phyloP scores from a whole-genome alignment of 805 yeast genomes.

The Candida sanyiensis region DNA sequence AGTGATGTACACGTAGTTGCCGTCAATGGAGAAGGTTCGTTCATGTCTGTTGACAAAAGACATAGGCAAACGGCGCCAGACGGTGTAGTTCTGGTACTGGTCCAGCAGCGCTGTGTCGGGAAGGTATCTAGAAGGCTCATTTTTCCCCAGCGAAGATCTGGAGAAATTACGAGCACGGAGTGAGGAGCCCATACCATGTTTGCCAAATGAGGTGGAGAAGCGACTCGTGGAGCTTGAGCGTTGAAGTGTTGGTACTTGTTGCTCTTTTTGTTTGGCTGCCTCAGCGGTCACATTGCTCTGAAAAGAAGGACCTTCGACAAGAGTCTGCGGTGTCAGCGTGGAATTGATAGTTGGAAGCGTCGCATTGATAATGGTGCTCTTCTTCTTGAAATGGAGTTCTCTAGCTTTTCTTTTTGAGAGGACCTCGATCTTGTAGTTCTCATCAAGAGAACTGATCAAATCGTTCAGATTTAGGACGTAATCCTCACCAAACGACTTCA shows the following conservation, averaged over 20 bases:
- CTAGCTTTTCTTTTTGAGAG: constrained; percentile 39
- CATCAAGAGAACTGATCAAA: constrained; percentile 37
- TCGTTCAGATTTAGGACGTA: constrained; percentile 32
- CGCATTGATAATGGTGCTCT: constrained; percentile 14
- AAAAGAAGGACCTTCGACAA: constrained; percentile 11
- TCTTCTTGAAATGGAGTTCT: constrained; percentile 28
- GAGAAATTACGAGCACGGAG: constrained; percentile 32
- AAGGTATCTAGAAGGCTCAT: too few species aligned
- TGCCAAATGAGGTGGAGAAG: constrained; percentile 10
- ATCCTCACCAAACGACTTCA: constrained; percentile 31
- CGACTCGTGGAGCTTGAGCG: constrained; percentile 3
- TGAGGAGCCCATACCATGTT: constrained; percentile 21
- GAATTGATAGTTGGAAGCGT: constrained; percentile 26
- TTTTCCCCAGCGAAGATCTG: constrained; percentile 27
- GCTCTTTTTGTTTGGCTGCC: constrained; percentile 1
- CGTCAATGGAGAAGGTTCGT: constrained; percentile 81
- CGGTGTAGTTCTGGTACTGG: constrained; percentile 75
- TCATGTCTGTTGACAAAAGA: constrained; percentile 77
- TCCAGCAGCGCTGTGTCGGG: constrained; percentile 17
- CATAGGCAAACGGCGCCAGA: constrained; percentile 85
- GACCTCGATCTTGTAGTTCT: constrained; percentile 35
- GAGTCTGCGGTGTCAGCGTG: constrained; percentile 26
- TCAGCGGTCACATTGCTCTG: constrained; percentile 3
- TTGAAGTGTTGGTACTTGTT: not conserved
- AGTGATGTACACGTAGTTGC: constrained; percentile 85